These are phyloP conservation scores for Sclerotinia glacialis DNA, from an alignment of 2,329 filamentous ascomycete species.

Conservation along the genomic window DNA sequence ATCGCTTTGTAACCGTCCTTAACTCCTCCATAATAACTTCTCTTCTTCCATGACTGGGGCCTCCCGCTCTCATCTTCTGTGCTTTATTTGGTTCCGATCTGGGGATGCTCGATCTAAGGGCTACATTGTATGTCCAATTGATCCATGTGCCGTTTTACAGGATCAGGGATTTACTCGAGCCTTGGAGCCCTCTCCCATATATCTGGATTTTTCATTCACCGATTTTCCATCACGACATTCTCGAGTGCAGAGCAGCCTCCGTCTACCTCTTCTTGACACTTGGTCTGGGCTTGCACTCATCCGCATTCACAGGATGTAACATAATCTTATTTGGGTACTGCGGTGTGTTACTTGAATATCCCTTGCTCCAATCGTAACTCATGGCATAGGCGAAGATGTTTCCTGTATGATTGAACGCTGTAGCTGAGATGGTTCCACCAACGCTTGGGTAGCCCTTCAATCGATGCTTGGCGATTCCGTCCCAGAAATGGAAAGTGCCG, in stretches of 20 bases:
- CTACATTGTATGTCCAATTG: constrained; percentile 1
- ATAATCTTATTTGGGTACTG: constrained; percentile 76
- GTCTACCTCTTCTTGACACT: constrained; percentile 41
- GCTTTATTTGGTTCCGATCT: background rate
- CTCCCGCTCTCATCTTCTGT: background rate
- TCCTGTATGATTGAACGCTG: constrained; percentile 85
- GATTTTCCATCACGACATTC: background rate
- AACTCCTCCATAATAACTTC: constrained; percentile 13
- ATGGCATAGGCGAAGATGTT: constrained; percentile 85
- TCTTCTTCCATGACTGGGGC: background rate
- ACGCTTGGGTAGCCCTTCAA: constrained; percentile 85
- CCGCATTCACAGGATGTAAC: constrained; percentile 71
- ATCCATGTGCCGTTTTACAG: background rate
- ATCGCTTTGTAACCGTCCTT: constrained; percentile 18
- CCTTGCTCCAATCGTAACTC: constrained; percentile 98
- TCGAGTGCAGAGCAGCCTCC: background rate
- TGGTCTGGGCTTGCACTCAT: constrained; percentile 57
- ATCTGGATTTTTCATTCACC: constrained; percentile 1
- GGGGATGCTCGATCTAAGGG: background rate
- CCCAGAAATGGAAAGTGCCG: constrained; percentile 96
- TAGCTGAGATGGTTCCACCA: constrained; percentile 83
- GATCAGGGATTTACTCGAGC: background rate
- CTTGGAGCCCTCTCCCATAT: background rate
- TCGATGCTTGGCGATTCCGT: constrained; percentile 85
- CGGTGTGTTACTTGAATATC: constrained; percentile 78